A percentile compares a stretch with the other conserved stretches of the same genome.
Conservation (phyloP, 208 protist genomes). For the Angomonas deanei region DNA sequence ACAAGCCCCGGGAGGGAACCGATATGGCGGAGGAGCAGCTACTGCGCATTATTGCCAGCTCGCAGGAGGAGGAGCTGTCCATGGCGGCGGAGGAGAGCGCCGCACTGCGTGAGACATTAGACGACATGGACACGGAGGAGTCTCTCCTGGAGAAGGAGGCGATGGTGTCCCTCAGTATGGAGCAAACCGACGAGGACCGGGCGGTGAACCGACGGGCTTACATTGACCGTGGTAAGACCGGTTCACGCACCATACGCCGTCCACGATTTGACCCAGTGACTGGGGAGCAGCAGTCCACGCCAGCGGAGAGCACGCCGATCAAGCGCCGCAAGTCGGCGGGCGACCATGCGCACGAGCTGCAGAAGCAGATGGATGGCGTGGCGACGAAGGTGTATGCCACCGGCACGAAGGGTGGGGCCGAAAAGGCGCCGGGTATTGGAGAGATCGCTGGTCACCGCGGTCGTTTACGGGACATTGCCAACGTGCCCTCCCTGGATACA, state of each 20-base stretch:
- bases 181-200: conserved; percentile 80
- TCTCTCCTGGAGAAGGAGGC: conserved; percentile 33
- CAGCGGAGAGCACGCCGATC: conserved; percentile 24
- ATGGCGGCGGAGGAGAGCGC: conserved; percentile 30
- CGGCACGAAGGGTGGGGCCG: conserved; percentile 20
- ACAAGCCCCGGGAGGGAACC: conserved; percentile 54
- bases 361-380: conserved; percentile 72
- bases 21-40: conserved; percentile 62
- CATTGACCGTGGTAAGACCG: conserved; percentile 85
- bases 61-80: conserved; percentile 74
- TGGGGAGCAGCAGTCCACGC: conserved; percentile 2
- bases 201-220: conserved; percentile 76
- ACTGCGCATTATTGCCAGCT: conserved; percentile 71
- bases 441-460: conserved; percentile 32
- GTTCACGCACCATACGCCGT: conserved; percentile 71
- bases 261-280: conserved; percentile 32
- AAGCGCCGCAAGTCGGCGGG: conserved; percentile 48
- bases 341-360: conserved; percentile 66
- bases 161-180: conserved; percentile 80
- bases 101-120: conserved; percentile 59
- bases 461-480: conserved; percentile 41
- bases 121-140: conserved; percentile 76
- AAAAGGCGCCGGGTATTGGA: conserved; percentile 31
- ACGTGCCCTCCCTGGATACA: conserved; percentile 42
- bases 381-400: conserved; percentile 24